phyloP scores from a whole-genome alignment of 1,284 basidiomycete genomes.

The Sphagnurus paluster region DNA sequence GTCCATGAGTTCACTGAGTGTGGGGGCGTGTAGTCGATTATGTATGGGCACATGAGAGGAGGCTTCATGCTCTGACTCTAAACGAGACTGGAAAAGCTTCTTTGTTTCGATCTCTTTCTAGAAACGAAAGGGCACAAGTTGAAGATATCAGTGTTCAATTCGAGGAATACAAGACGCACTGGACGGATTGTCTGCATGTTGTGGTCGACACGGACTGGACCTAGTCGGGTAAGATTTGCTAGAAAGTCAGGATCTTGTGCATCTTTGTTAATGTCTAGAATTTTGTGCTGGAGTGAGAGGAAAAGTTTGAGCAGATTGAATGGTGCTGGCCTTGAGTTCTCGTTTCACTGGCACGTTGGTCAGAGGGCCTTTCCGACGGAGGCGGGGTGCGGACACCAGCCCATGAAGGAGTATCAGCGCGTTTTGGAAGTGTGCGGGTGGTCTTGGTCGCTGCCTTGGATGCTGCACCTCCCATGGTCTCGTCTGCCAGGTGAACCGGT shows the following conservation, averaged over 20 bases:
- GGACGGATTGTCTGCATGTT: slow-evolving; percentile 55
- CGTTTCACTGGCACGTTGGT: slow-evolving; percentile 47
- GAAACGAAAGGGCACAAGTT: slow-evolving; percentile 2
- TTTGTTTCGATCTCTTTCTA: slow-evolving; percentile 36
- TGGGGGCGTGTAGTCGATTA: slow-evolving; percentile 57
- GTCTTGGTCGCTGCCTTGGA: slow-evolving; percentile 77
- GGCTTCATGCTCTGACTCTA: slow-evolving; percentile 57
- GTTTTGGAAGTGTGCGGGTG: slow-evolving; percentile 61
- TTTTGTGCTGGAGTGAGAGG: slow-evolving; percentile 1
- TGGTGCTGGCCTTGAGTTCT: slow-evolving; percentile 47
- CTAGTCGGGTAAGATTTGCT: slow-evolving; percentile 68
- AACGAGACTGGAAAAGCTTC: slow-evolving; percentile 50
- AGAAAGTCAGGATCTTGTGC: slow-evolving; percentile 76
- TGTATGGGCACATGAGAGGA: slow-evolving; percentile 32
- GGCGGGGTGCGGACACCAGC: slow-evolving; percentile 48
- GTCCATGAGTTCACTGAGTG: slow-evolving; percentile 65
- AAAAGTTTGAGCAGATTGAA: neutral
- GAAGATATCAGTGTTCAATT: neutral
- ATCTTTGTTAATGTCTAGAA: slow-evolving; percentile 65
- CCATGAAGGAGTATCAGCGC: slow-evolving; percentile 47
- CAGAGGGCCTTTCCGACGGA: slow-evolving; percentile 19
- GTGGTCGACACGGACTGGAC: slow-evolving; percentile 73
- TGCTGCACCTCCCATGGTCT: slow-evolving; percentile 63
- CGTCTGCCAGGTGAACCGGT: neutral
- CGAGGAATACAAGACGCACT: slow-evolving; percentile 48